Evolutionary conservation across 345 rosid species (phyloP), one percentile per base, ranked within the genome.

Genomic region (Aegle marmelos): DNA sequence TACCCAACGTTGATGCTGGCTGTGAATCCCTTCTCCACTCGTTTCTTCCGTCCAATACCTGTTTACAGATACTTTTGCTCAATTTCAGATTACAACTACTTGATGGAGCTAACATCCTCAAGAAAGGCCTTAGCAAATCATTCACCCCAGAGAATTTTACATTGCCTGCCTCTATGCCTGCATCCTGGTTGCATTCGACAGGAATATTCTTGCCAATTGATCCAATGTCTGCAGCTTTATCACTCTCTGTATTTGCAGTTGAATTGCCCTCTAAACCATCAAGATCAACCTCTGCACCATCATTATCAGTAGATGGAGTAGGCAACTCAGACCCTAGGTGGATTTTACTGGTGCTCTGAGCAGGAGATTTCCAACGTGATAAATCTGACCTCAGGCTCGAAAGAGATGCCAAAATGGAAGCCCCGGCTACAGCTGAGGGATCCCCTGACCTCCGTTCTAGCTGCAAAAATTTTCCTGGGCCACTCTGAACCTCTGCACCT

Each of bases 401-500:
- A 83, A 89, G 86, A 34, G 96, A 90, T 64, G 91, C 91, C 85
- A 90, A 82, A 84, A 93, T 89, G 67, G 93, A 87, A 69, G 93
- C 94, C 81, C 94, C 94, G 41, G 88, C 87, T 57, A 91, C 91
- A 73, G 90, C 98, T 57, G 94, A 88, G 74, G 89, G 78, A 83
- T 94, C 97, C 27, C 90, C 92, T 54, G 95, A 80, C 80, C 87
- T 90, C 82, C 94, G 86, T 79, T 90, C 92, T 2, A 88, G 65
- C 68, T 88, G 91, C 72, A 89, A 68, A 72, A 77, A 16, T 75
- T 90, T 92, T 45, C 92, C 92, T 73, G 83, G 41, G 58, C 85
- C 86, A 69, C 70, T 85, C 59, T 82, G 90, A 66, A 87, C 79
- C 65, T 88, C 94, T 4, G 89, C 31, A 79, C 91, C 88, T 85